Evolutionary conservation across 1,139 yeast genomes (phyloP).

Genomic region (Pichia inconspicua): DNA sequence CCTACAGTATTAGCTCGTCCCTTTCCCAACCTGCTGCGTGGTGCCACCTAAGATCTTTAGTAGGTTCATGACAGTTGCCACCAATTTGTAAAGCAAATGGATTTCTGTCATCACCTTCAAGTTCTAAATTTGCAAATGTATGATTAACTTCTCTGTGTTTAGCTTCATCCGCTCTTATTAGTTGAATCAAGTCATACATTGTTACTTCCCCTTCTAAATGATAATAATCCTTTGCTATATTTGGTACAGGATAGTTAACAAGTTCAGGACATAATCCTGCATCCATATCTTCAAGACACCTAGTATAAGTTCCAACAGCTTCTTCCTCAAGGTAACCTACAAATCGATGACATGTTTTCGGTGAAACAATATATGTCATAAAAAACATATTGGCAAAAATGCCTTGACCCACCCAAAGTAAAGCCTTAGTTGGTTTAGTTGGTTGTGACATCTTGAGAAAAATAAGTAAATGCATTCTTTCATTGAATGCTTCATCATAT

Average conservation of each 20-base stretch:
- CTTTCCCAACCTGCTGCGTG: conserved; percentile 59
- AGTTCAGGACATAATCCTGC: conserved; percentile 45
- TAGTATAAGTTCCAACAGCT: conserved; percentile 65
- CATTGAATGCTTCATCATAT: conserved; percentile 71
- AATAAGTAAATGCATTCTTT: conserved; percentile 68
- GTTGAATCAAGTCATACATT: conserved; percentile 52
- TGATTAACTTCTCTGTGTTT: conserved; percentile 74
- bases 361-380: conserved; percentile 49
- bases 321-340: conserved; percentile 78
- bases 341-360: conserved; percentile 64
- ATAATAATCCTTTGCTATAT: conserved; percentile 61
- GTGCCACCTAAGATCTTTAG: conserved; percentile 39
- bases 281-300: conserved; percentile 49
- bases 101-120: conserved; percentile 46
- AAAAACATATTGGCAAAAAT: conserved; percentile 63
- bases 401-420: conserved; percentile 64
- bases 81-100: conserved; percentile 52
- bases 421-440: conserved; percentile 46
- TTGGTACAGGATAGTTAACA: conserved; percentile 39
- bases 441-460: conserved; percentile 63
- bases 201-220: conserved; percentile 43
- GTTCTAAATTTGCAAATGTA: conserved; percentile 59
- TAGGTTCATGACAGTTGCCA: conserved; percentile 43
- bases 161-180: conserved; percentile 60
- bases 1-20: conserved; percentile 32